These are phyloP conservation scores for Phytophthora agathidicida DNA, from an alignment of 352 stramenopile species.

Conservation along the genomic window DNA sequence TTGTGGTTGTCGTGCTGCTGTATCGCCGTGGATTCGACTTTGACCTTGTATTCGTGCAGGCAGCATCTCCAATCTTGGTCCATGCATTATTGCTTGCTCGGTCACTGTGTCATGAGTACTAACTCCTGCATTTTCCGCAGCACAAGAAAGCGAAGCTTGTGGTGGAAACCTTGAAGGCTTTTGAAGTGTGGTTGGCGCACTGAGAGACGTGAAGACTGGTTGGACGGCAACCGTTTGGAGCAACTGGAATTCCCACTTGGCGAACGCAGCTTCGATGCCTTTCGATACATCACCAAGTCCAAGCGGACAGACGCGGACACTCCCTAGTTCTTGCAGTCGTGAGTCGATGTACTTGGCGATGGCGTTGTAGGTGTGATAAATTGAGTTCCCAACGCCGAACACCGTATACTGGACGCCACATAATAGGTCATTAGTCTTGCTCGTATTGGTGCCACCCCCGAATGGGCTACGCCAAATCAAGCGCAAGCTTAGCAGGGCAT, in stretches of 20 bases:
- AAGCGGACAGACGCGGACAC: slow-evolving; percentile 56
- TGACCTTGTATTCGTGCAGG: background rate
- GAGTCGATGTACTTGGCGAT: slow-evolving; percentile 91
- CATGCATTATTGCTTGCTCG: background rate
- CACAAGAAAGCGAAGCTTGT: background rate
- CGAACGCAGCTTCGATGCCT: slow-evolving; percentile 65
- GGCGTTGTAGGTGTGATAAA: slow-evolving; percentile 96
- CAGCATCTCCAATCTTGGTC: background rate
- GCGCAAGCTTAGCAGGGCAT: slow-evolving; percentile 4
- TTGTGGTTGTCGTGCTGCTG: slow-evolving; percentile 13
- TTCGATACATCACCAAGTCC: slow-evolving; percentile 94
- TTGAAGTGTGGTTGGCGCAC: slow-evolving; percentile 3
- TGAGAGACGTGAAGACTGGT: background rate
- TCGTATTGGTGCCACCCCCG: background rate
- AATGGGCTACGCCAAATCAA: slow-evolving; percentile 17
- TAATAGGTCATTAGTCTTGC: slow-evolving; percentile 5
- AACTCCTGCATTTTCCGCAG: background rate
- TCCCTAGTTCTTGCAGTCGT: slow-evolving; percentile 78
- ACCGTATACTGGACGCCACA: slow-evolving; percentile 25
- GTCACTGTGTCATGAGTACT: background rate
- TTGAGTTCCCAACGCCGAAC: slow-evolving; percentile 95
- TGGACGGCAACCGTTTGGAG: slow-evolving; percentile 25
- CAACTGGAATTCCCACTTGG: slow-evolving; percentile 85
- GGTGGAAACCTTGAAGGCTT: background rate
- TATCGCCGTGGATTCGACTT: background rate